Evolutionary conservation across 345 rosid genomes (phyloP), one percentile per base, ranked within the genome.

Genomic region (Fremontodendron californicum): DNA sequence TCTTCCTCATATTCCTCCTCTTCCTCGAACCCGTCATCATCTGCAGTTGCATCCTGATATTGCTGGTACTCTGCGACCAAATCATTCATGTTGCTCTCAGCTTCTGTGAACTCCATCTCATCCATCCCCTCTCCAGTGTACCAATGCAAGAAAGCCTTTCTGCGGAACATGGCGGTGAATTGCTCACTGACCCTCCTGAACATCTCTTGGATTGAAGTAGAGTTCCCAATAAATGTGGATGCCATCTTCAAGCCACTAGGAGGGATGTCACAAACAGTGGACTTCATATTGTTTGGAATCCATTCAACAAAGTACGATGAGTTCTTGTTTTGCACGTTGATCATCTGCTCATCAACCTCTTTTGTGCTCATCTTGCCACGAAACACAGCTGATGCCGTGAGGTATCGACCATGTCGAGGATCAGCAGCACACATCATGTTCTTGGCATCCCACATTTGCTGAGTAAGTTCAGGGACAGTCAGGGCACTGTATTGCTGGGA

Each of bases 321-420:
- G 85, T 89, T 91, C 86, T 91, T 91, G 89, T 91, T 91, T 73
- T 89, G 96, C 58, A 89, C 96, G 70, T 89, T 91, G 78, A 91
- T 91, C 93, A 91, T 91, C 74, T 91, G 96, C 81, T 91, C 93
- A 64, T 91, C 96, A 0, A 91, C 96, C 86, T 91, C 93, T 76
- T 91, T 91, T 1, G 96, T 91, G 85, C 96, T 91, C 93, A 91
- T 91, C 80, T 91, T 91, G 23, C 96, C 96, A 9, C 92, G 96
- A 87, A 91, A 91, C 89, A 61, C 65, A 3, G 65, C 65, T 31
- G 65, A 61, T 61, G 65, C 65, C 29, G 65, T 61, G 65, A 61
- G 65, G 39, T 61, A 61, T 15, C 65, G 65, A 15, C 68, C 96
- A 0, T 61, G 65, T 61, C 65, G 65, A 61, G 65, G 65, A 61